Percentiles rank a stretch among this genome's conserved stretches.
phyloP scores from a whole-genome alignment of 169 alveolate genomes.

The Blepharisma undulans region DNA sequence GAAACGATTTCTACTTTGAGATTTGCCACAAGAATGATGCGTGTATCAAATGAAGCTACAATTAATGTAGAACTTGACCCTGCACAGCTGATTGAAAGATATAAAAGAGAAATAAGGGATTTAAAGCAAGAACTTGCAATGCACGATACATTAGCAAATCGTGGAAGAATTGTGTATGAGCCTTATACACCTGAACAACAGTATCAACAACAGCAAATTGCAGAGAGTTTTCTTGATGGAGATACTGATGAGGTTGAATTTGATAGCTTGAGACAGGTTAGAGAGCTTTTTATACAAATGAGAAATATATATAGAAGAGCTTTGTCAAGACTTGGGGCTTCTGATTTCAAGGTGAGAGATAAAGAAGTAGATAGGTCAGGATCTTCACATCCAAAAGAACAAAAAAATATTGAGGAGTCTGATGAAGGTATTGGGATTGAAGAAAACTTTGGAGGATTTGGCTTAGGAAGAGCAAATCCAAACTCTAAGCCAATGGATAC shows the following conservation, averaged over 20 bases:
- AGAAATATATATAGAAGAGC: constrained; percentile 69
- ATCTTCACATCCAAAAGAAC: constrained; percentile 45
- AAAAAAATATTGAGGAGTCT: constrained; percentile 41
- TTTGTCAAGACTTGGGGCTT: constrained; percentile 51
- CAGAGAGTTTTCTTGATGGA: constrained; percentile 78
- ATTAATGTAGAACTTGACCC: constrained; percentile 81
- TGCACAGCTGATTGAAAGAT: constrained; percentile 75
- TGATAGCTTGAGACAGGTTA: constrained; percentile 81
- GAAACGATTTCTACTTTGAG: constrained; percentile 90
- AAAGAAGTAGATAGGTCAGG: constrained; percentile 41
- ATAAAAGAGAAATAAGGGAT: constrained; percentile 90
- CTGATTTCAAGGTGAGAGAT: constrained; percentile 56
- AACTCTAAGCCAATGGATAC: constrained; percentile 62
- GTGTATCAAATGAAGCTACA: constrained; percentile 84
- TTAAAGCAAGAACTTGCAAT: constrained; percentile 92
- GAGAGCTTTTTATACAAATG: constrained; percentile 81
- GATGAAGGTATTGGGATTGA: constrained; percentile 62
- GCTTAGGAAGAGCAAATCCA: constrained; percentile 62
- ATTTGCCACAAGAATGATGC: constrained; percentile 92
- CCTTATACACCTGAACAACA: constrained; percentile 88
- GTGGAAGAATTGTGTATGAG: constrained; percentile 88
- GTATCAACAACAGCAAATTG: constrained; percentile 69
- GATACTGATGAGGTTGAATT: constrained; percentile 85
- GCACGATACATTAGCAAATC: constrained; percentile 91
- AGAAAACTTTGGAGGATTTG: constrained; percentile 63